Evolutionary conservation across 352 stramenopile species (phyloP).

Genomic region (Nothophytophthora sp.): DNA sequence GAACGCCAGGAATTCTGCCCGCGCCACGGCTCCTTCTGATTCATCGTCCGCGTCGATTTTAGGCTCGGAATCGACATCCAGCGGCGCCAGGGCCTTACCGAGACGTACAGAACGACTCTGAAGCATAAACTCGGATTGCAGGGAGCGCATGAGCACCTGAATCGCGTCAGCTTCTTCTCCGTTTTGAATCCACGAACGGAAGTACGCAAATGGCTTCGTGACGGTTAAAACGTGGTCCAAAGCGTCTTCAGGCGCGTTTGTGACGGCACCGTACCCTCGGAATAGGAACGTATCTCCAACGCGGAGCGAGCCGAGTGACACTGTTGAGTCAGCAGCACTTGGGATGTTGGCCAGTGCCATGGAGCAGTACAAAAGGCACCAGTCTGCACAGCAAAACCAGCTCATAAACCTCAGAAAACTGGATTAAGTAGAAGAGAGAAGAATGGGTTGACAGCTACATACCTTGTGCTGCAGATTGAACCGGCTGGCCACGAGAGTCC

Average conservation of each 20-base stretch:
- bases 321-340: conserved; percentile 17
- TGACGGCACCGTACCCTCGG: not conserved
- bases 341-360: conserved; percentile 38
- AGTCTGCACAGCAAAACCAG: conserved; percentile 27
- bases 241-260: not conserved
- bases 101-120: conserved; percentile 48
- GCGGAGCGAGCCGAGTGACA: conserved; percentile 45
- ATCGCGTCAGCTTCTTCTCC: conserved; percentile 50
- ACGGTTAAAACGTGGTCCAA: conserved; percentile 31
- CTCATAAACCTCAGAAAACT: not conserved
- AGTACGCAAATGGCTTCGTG: conserved; percentile 60
- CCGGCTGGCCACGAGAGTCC: conserved; percentile 39
- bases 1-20: conserved; percentile 11
- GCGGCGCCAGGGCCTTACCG: conserved; percentile 32
- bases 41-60: not conserved
- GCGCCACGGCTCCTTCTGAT: not conserved
- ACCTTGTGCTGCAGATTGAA: conserved; percentile 21
- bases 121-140: conserved; percentile 74
- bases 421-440: not conserved
- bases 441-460: not conserved
- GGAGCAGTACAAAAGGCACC: conserved; percentile 59
- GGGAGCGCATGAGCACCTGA: conserved; percentile 30
- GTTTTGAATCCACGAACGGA: conserved; percentile 61
- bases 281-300: conserved; percentile 66
- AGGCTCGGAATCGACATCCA: conserved; percentile 30